These are phyloP conservation scores for Nothophoma quercina DNA, from an alignment of 2,329 filamentous ascomycete species.

Conservation along the genomic window DNA sequence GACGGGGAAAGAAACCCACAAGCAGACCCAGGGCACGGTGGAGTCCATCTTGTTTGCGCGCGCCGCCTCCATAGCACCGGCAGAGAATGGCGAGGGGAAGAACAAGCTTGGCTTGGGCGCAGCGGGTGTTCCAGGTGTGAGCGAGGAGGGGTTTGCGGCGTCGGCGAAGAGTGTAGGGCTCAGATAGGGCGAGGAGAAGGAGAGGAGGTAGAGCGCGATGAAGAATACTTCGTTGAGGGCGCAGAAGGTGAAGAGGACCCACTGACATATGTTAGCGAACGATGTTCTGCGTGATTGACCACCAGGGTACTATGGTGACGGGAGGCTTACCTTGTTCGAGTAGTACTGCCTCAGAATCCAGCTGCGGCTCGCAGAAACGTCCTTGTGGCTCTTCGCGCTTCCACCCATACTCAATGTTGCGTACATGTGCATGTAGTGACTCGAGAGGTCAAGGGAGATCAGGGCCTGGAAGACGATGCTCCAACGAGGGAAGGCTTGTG, in stretches of 20 bases:
- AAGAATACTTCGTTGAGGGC: conserved; percentile 95
- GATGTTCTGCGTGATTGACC: background rate
- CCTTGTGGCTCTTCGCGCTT: conserved; percentile 85
- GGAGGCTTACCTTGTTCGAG: conserved; percentile 80
- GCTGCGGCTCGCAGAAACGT: conserved; percentile 85
- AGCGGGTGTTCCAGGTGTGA: conserved; percentile 72
- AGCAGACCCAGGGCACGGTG: conserved; percentile 77
- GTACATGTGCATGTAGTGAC: conserved; percentile 99
- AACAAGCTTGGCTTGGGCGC: conserved; percentile 74
- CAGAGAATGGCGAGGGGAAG: conserved; percentile 89
- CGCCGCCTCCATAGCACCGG: conserved; percentile 89
- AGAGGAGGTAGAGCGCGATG: conserved; percentile 96
- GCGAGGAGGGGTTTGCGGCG: conserved; percentile 61
- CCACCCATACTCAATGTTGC: conserved; percentile 89
- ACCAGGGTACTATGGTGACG: background rate
- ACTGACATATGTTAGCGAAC: conserved; percentile 60
- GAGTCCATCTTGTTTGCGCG: conserved; percentile 80
- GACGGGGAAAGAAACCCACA: conserved; percentile 79
- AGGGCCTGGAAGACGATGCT: conserved; percentile 92
- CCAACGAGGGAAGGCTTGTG: conserved; percentile 93
- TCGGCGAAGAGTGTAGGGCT: conserved; percentile 80
- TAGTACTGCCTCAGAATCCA: conserved; percentile 95
- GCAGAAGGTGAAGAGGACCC: conserved; percentile 90
- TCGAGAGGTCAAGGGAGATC: conserved; percentile 90
- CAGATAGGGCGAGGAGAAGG: conserved; percentile 89